These are phyloP conservation scores for Yamadazyma akitaensis DNA, from an alignment of 805 yeast genomes.

Conservation along the genomic window DNA sequence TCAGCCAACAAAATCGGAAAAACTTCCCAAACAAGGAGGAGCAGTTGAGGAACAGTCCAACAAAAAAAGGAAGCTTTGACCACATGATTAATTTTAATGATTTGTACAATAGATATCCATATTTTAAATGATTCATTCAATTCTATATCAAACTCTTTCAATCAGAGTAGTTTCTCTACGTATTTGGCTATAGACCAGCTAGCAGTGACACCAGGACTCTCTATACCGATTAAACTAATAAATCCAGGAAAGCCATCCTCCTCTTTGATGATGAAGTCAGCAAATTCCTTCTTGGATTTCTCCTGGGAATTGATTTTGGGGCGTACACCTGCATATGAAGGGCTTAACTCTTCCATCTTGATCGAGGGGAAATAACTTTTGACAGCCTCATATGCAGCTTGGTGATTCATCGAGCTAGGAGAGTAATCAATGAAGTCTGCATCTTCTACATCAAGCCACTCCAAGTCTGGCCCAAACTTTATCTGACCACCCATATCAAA, in stretches of 20 bases:
- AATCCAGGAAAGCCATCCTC: slow-evolving; percentile 76
- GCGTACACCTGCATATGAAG: slow-evolving; percentile 78
- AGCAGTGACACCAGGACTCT: slow-evolving; percentile 86
- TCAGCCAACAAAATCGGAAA: slow-evolving; percentile 63
- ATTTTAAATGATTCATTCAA: background rate
- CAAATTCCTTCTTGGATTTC: slow-evolving; percentile 40
- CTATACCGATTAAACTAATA: slow-evolving; percentile 77
- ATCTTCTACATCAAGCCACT: slow-evolving; percentile 56
- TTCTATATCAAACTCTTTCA: too few relatives aligned
- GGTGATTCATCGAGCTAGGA: slow-evolving; percentile 48
- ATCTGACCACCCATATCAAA: slow-evolving; percentile 77
- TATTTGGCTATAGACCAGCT: slow-evolving; percentile 79
- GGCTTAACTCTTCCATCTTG: slow-evolving; percentile 47
- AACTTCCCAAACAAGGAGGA: slow-evolving; percentile 49
- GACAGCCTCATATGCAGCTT: slow-evolving; percentile 57
- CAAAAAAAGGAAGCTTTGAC: slow-evolving; percentile 20
- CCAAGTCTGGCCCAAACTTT: slow-evolving; percentile 85
- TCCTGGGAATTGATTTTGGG: slow-evolving; percentile 63
- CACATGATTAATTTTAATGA: background rate
- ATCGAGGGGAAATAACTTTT: slow-evolving; percentile 62
- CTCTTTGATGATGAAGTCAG: slow-evolving; percentile 70
- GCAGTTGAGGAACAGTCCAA: slow-evolving; percentile 18
- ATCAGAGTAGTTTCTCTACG: slow-evolving; percentile 39
- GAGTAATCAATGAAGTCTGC: slow-evolving; percentile 41
- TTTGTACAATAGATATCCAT: background rate